A percentile compares a stretch with the other conserved stretches of the same genome.
phyloP scores from a whole-genome alignment of 176 grass and related monocot species.

The Neostapfia colusana region DNA sequence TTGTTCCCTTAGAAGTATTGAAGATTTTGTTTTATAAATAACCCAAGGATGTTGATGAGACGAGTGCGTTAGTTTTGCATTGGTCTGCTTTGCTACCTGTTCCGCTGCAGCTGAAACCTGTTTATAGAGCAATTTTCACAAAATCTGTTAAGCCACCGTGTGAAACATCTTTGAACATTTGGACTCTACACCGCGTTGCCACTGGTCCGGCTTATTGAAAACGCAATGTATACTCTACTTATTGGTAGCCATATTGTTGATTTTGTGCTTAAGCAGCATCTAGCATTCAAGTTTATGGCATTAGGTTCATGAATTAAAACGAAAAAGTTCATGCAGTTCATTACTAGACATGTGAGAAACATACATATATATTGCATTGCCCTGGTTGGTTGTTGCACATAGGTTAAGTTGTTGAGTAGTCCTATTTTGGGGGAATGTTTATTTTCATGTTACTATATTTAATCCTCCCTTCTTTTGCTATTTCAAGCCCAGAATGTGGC shows the following conservation, averaged over 20 bases:
- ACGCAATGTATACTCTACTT: not conserved
- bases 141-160: not conserved
- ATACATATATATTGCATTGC: not conserved
- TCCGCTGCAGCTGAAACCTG: not conserved
- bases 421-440: not conserved
- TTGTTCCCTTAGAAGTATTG: not conserved
- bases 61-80: not conserved
- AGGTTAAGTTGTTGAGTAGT: not conserved
- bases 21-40: not conserved
- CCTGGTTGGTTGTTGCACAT: not conserved
- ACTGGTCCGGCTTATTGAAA: not conserved
- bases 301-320: not conserved
- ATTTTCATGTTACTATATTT: not conserved
- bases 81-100: not conserved
- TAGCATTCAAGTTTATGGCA: no score
- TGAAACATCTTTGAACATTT: not conserved
- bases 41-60: not conserved
- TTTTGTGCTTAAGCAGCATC: not conserved
- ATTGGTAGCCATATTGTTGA: not conserved
- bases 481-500: not conserved
- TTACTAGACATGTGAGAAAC: constrained; percentile 3
- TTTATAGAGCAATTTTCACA: not conserved
- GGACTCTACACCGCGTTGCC: not conserved
- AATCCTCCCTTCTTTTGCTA: not conserved
- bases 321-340: not conserved